Evolutionary conservation across 768 basidiomycete genomes (phyloP), one percentile per base, ranked within the genome.

Genomic region (Neoboletus brunneissimus): DNA sequence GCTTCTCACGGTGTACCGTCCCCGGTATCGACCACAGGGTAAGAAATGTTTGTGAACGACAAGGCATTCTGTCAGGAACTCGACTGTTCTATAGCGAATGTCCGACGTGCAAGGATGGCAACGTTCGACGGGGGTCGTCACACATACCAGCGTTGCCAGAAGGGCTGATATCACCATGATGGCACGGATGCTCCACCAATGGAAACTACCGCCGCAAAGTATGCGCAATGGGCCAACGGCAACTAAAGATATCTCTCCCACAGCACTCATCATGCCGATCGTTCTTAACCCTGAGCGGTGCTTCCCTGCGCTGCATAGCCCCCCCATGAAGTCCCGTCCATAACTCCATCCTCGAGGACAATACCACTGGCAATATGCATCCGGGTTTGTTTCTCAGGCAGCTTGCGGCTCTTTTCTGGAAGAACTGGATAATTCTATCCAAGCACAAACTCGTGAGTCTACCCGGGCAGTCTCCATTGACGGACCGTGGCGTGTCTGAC

Each of bases 351-450:
- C 6, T 31, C 40, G 9, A 56, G 38, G 18, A 13, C 41, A 29
- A 18, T 18, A 46, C 27, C 41, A 48, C 46, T 13, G 18, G 15
- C 25, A 42, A 27, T 32, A 75, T 73, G 69, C 35, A 25, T 27
- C 23, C 18, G 2, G 57, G 57, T 54, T 69, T 85, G 35, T 86
- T 88, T 67, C 80, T 81, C 76, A 76, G 80, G 31, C 88, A 89
- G 72, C 79, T 86, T 53, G 68, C 71, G 4, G 82, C 81, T 2
- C 70, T 89, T 22, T 79, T 81, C 53, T 80, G 83, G 81, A 89
- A 89, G 76, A 89, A 89, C 60, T 87, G 84, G 85, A 87, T 89
- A 42, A 76, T 87, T 0, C 74, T 88, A 29, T 83, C 79, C 23
- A 86, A 82, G 64, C 84, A 86, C 68, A 79, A 83, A 50, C 69